phyloP scores from a whole-genome alignment of 768 basidiomycete genomes.

The Leccinum rimulosum region DNA sequence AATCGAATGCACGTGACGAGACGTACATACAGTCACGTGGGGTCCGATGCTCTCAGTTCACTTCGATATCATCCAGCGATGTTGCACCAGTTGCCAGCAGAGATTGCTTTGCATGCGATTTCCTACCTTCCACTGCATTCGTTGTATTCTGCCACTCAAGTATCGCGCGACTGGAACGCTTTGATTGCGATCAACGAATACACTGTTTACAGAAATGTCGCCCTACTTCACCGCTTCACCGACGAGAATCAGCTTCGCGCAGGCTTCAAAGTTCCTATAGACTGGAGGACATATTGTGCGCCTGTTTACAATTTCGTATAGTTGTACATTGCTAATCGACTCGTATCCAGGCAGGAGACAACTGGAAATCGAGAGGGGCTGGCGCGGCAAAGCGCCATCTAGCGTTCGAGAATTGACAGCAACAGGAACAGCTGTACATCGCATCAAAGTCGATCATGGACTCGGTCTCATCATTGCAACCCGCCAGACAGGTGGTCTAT shows the following conservation, averaged over 20 bases:
- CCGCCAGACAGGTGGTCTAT: conserved; percentile 50
- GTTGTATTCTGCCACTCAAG: conserved; percentile 34
- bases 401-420: conserved; percentile 32
- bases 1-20: neutral
- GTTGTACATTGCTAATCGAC: conserved; percentile 11
- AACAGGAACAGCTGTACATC: conserved; percentile 49
- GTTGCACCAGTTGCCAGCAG: conserved; percentile 51
- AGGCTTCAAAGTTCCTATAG: conserved; percentile 28
- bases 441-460: conserved; percentile 73
- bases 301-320: neutral
- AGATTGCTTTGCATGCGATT: conserved; percentile 50
- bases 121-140: conserved; percentile 48
- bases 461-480: conserved; percentile 61
- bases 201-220: conserved; percentile 57
- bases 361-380: conserved; percentile 45
- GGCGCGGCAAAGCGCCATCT: conserved; percentile 53
- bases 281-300: conserved; percentile 65
- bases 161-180: conserved; percentile 46
- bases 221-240: conserved; percentile 49
- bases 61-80: conserved; percentile 19
- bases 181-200: conserved; percentile 48
- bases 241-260: conserved; percentile 31
- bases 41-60: neutral
- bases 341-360: conserved; percentile 43
- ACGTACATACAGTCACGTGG: neutral